phyloP scores from a whole-genome alignment of 176 grass and related monocot genomes.

The Avena sativa region DNA sequence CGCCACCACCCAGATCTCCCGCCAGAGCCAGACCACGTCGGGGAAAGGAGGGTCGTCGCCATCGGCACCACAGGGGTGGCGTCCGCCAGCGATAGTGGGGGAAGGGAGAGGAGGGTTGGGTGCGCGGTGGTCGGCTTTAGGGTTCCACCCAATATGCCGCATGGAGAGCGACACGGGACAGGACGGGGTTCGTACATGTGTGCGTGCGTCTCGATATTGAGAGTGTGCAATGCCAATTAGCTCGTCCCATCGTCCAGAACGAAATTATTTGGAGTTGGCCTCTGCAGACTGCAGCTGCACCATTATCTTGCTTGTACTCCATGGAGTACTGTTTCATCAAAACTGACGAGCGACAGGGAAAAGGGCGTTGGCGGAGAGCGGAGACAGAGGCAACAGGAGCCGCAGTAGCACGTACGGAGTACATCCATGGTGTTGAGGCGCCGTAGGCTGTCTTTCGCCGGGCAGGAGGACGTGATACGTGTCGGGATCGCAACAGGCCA shows the following conservation, averaged over 20 bases:
- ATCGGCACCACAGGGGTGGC: too few relatives aligned
- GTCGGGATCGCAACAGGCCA: slow-evolving; percentile 29
- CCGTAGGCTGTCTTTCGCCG: slow-evolving; percentile 23
- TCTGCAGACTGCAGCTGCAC: neutral
- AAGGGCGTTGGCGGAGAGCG: slow-evolving; percentile 30
- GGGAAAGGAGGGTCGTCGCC: too few relatives aligned
- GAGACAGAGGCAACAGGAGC: slow-evolving; percentile 10
- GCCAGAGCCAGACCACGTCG: too few relatives aligned
- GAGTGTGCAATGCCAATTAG: too few relatives aligned
- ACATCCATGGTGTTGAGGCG: neutral
- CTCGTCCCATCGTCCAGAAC: neutral
- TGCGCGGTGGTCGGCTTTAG: too few relatives aligned
- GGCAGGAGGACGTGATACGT: slow-evolving; percentile 38
- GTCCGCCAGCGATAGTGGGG: too few relatives aligned
- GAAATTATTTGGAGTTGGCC: neutral
- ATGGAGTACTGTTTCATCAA: slow-evolving; percentile 33
- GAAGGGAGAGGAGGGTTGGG: too few relatives aligned
- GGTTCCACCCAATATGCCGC: too few relatives aligned
- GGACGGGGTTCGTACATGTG: too few relatives aligned
- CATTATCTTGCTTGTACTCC: slow-evolving; percentile 19
- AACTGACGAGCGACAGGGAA: neutral
- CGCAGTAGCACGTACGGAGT: slow-evolving; percentile 8
- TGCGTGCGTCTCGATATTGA: too few relatives aligned
- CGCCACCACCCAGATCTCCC: too few relatives aligned
- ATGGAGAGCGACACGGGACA: too few relatives aligned